phyloP scores from a whole-genome alignment of 495 filamentous ascomycete genomes.

The Bacidia gigantensis region DNA sequence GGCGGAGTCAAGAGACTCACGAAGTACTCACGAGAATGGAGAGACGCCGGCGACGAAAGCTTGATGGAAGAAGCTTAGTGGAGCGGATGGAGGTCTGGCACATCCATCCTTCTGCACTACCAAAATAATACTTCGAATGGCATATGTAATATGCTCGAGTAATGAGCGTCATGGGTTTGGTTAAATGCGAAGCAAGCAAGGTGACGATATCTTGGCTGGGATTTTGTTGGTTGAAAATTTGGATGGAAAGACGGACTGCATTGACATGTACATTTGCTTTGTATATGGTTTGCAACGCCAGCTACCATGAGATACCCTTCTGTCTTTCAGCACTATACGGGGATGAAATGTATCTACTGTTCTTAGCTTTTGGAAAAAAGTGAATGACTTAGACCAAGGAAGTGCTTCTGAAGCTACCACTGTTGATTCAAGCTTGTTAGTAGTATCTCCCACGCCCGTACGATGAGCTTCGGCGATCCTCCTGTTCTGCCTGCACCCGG shows the following conservation, averaged over 20 bases:
- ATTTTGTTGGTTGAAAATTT: too few species aligned
- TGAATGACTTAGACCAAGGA: background rate
- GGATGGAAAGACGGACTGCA: background rate
- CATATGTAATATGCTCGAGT: background rate
- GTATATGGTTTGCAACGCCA: background rate
- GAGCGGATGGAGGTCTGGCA: background rate
- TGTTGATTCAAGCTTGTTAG: too few species aligned
- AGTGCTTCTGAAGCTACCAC: background rate
- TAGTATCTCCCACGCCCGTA: too few species aligned
- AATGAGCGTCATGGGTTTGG: background rate
- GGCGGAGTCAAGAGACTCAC: conserved; percentile 63
- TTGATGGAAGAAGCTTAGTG: conserved; percentile 60
- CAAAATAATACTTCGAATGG: background rate
- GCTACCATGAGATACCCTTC: background rate
- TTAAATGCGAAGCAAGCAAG: too few species aligned
- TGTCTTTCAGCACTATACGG: background rate
- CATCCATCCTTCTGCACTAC: background rate
- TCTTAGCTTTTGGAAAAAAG: background rate
- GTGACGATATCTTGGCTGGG: too few species aligned
- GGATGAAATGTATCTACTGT: background rate
- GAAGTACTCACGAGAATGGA: conserved; percentile 70
- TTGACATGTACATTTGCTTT: background rate
- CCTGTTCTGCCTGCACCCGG: too few species aligned
- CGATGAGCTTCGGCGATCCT: too few species aligned
- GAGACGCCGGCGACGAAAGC: conserved; percentile 69